Conservation (phyloP, 768 basidiomycete genomes). For the Coprinopsis cinerea region DNA sequence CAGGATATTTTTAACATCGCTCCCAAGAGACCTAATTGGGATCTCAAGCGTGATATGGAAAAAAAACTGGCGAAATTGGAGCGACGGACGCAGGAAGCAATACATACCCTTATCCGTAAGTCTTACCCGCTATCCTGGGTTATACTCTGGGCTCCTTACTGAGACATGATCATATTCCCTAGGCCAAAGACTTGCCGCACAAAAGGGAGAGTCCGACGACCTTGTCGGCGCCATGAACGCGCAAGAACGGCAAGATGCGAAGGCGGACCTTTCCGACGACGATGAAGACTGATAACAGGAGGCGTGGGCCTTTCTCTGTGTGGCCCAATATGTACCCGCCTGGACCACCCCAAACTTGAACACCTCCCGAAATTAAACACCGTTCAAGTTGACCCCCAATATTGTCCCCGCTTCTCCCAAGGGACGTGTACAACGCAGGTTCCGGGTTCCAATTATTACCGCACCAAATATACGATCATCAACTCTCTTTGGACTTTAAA, state of each 20-base stretch:
- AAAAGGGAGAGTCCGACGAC: slow-evolving; percentile 76
- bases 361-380: not conserved
- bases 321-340: no score
- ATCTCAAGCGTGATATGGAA: slow-evolving; percentile 89
- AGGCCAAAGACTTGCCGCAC: slow-evolving; percentile 77
- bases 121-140: slow-evolving; percentile 10
- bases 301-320: not conserved
- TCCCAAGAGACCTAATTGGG: slow-evolving; percentile 96
- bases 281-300: slow-evolving; percentile 40
- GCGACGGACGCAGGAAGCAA: slow-evolving; percentile 84
- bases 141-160: slow-evolving; percentile 3
- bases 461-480: not conserved
- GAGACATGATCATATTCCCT: slow-evolving; percentile 3
- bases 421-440: not conserved
- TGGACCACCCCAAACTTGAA: slow-evolving; percentile 1
- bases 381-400: not conserved
- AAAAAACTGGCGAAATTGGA: slow-evolving; percentile 88
- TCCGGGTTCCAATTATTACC: not conserved
- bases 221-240: slow-evolving; percentile 81
- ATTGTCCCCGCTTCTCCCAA: not conserved
- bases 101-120: slow-evolving; percentile 90
- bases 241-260: slow-evolving; percentile 51
- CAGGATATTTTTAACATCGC: slow-evolving; percentile 97
- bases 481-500: not conserved
- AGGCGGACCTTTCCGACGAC: slow-evolving; percentile 54